Evolutionary conservation across 139 green algal genomes (phyloP).

Genomic region (Chlorella sp.): DNA sequence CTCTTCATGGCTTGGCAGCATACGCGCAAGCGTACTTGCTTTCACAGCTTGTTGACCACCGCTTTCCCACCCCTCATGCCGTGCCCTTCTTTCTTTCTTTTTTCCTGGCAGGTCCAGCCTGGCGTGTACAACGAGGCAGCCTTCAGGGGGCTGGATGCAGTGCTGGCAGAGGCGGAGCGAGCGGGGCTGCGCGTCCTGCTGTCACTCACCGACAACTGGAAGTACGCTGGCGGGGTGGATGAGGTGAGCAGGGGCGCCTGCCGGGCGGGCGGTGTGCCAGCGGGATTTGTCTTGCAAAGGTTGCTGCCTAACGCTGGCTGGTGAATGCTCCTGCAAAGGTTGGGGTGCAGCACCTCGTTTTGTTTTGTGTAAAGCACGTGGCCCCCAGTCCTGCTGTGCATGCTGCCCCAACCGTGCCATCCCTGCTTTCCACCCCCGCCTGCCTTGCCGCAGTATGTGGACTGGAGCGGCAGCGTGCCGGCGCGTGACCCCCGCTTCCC

Average conservation of each 20-base stretch:
- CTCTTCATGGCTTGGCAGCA: no score
- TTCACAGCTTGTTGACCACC: no score
- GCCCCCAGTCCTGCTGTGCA: no score
- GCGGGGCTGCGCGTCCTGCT: constrained; percentile 69
- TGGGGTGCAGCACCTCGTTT: no score
- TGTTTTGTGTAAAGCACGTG: not conserved
- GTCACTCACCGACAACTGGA: constrained; percentile 81
- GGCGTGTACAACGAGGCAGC: constrained; percentile 71
- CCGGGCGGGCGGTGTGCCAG: not conserved
- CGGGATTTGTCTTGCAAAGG: not conserved
- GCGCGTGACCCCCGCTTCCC: constrained; percentile 32
- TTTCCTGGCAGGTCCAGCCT: constrained; percentile 41
- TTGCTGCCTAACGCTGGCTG: not conserved
- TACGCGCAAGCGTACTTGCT: no score
- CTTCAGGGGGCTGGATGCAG: constrained; percentile 74
- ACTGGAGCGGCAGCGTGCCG: constrained; percentile 64
- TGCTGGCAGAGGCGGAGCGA: constrained; percentile 63
- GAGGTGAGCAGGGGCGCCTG: not conserved
- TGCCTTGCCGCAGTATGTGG: constrained; percentile 64
- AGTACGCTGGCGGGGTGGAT: constrained; percentile 8
- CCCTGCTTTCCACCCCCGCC: not conserved
- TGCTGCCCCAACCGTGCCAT: not conserved
- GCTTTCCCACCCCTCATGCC: no score
- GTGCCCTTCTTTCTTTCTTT: not conserved
- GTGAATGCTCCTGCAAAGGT: no score